A percentile compares a stretch with the other conserved stretches of the same genome.
Evolutionary conservation across 805 yeast genomes (phyloP).

Genomic region (Brettanomyces anomalus): DNA sequence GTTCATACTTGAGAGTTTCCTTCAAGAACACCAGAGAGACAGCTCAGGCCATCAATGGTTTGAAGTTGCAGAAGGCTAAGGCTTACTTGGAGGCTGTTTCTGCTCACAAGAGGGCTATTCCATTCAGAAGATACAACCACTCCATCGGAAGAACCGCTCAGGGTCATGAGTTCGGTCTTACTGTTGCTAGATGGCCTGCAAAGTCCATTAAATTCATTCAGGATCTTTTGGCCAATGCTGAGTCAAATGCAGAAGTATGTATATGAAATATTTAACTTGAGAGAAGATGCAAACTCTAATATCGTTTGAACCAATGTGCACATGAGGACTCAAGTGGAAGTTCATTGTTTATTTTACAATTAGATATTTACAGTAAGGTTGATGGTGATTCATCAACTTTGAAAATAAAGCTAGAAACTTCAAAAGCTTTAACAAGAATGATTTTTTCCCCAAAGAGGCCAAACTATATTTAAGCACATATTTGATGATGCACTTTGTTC

Average conservation of each 20-base stretch:
- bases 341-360: not conserved
- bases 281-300: not conserved
- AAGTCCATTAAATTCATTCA: conserved; percentile 94
- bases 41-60: conserved; percentile 96
- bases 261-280: conserved; percentile 6
- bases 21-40: conserved; percentile 99
- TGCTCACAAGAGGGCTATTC: conserved; percentile 98
- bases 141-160: conserved; percentile 99
- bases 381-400: too few species aligned
- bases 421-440: too few species aligned
- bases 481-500: not conserved
- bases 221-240: conserved; percentile 94
- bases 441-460: too few species aligned
- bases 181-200: conserved; percentile 99
- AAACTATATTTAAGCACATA: too few species aligned
- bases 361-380: too few species aligned
- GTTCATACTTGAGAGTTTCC: conserved; percentile 98
- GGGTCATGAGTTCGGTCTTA: conserved; percentile 99
- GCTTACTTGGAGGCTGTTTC: conserved; percentile 91
- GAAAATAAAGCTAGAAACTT: too few species aligned
- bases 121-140: conserved; percentile 96
- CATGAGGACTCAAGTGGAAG: not conserved
- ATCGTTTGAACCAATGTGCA: not conserved
- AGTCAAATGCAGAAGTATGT: conserved; percentile 90
- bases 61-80: conserved; percentile 96